A percentile compares a stretch with the other conserved stretches of the same genome.
phyloP scores from a whole-genome alignment of 805 yeast genomes.

The Cyberlindnera americana region DNA sequence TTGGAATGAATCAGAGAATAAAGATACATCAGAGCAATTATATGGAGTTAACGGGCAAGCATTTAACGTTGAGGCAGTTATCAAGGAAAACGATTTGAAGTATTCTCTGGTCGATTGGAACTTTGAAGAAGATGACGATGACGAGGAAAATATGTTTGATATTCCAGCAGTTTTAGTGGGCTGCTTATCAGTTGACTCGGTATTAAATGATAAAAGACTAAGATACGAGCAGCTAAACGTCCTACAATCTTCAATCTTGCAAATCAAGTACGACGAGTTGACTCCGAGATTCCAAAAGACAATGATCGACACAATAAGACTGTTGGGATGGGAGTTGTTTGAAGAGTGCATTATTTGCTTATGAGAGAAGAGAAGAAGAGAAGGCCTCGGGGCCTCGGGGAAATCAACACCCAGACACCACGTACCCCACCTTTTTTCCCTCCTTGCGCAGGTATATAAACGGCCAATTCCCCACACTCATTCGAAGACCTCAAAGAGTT shows the following conservation, averaged over 20 bases:
- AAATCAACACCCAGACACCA: too few relatives aligned
- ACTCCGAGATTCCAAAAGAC: slow-evolving; percentile 6
- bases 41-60: slow-evolving; percentile 12
- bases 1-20: slow-evolving; percentile 4
- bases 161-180: slow-evolving; percentile 9
- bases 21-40: slow-evolving; percentile 5
- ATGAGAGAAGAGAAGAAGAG: too few relatives aligned
- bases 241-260: too few relatives aligned
- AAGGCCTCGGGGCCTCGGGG: too few relatives aligned
- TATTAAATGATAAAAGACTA: background rate
- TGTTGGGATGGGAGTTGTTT: slow-evolving; percentile 12
- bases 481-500: too few relatives aligned
- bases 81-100: background rate
- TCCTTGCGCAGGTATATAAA: background rate
- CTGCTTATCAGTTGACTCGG: background rate
- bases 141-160: slow-evolving; percentile 7
- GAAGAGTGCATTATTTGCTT: slow-evolving; percentile 4
- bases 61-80: too few relatives aligned
- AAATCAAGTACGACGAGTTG: background rate
- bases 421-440: background rate
- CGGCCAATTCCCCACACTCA: background rate
- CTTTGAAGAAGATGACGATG: slow-evolving; percentile 4
- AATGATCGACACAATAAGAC: slow-evolving; percentile 5
- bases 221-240: background rate
- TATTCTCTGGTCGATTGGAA: slow-evolving; percentile 2